Conservation (phyloP, 164 flowering plant genomes). For the grape (Vitis vinifera) region ASM3070453v1 NC_081820.1:19134501-19135000, state of each 20-base stretch:
- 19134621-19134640: not conserved
- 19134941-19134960: slow-evolving; percentile 70
- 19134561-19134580: not conserved
- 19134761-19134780: not conserved
- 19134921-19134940: no score
- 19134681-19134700: slow-evolving; percentile 36
- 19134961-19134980: slow-evolving; percentile 74
- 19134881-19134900: no score
- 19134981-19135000: slow-evolving; percentile 58
- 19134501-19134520: not conserved
- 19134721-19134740: slow-evolving; percentile 37
- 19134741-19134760: slow-evolving; percentile 25
- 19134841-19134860: no score
- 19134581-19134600: not conserved
- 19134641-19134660: not conserved
- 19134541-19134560: no score
- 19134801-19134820: no score
- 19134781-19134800: not conserved
- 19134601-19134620: not conserved
- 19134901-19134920: no score
- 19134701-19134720: slow-evolving; percentile 41
- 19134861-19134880: no score
- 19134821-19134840: no score
- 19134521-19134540: no score
- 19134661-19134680: no score